Percentiles rank a stretch among this genome's conserved stretches.
phyloP scores from a whole-genome alignment of 2,329 filamentous ascomycete species.

The Trichoderma polysporum region DNA sequence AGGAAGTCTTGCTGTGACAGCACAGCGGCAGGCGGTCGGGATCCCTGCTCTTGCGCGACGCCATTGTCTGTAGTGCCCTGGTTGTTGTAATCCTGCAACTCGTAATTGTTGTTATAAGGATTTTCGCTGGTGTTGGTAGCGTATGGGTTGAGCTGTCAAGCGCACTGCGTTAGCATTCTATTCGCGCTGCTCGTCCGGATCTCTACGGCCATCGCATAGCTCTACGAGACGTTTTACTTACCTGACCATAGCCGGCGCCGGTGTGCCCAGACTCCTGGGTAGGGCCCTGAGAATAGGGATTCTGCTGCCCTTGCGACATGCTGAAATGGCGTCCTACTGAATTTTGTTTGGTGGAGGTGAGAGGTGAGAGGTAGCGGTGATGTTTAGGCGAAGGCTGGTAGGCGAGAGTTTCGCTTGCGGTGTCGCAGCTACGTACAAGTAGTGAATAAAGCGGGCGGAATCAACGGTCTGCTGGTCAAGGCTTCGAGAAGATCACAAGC shows the following conservation, averaged over 20 bases:
- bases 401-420: constrained; percentile 3
- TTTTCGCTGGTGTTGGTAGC: constrained; percentile 47
- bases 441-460: constrained; percentile 3
- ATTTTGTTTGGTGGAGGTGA: background rate
- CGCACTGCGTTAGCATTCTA: constrained; percentile 9
- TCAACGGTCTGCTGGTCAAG: constrained; percentile 1
- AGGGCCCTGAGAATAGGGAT: constrained; percentile 27
- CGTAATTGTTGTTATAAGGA: constrained; percentile 50
- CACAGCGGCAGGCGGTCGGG: constrained; percentile 32
- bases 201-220: background rate
- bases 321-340: background rate
- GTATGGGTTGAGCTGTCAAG: constrained; percentile 24
- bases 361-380: constrained; percentile 5
- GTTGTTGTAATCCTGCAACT: constrained; percentile 54
- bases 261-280: constrained; percentile 23
- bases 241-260: constrained; percentile 25
- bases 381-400: background rate
- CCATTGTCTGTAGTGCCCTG: constrained; percentile 4
- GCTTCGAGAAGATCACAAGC: constrained; percentile 16
- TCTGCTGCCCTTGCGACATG: constrained; percentile 31
- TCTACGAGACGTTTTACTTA: constrained; percentile 16
- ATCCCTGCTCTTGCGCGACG: constrained; percentile 24
- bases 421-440: constrained; percentile 3
- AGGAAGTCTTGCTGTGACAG: constrained; percentile 69
- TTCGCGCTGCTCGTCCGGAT: background rate